Evolutionary conservation across 441 rosid species (phyloP).

Genomic region (Populus hybrid): DNA sequence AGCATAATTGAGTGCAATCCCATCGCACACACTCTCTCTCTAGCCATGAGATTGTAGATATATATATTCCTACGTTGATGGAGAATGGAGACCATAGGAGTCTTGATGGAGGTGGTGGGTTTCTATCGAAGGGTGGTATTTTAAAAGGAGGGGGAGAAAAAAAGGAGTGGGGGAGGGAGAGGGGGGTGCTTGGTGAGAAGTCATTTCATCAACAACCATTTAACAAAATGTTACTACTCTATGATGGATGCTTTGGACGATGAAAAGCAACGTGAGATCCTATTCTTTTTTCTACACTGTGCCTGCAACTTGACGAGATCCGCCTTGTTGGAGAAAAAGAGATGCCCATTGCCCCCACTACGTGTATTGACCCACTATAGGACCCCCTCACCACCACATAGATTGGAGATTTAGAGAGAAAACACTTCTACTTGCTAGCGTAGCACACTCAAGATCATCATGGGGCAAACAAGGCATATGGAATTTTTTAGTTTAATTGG

Average conservation of each 20-base stretch:
- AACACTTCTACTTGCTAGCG: not conserved
- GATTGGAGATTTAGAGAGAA: not conserved
- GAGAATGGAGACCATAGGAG: not conserved
- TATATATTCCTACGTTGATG: slow-evolving; percentile 6
- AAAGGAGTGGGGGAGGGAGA: not conserved
- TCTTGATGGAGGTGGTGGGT: not conserved
- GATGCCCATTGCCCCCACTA: slow-evolving; percentile 39
- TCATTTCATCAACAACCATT: slow-evolving; percentile 42
- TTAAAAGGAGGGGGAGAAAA: not conserved
- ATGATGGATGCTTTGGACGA: slow-evolving; percentile 24
- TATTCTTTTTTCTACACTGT: slow-evolving; percentile 7
- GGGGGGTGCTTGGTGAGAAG: slow-evolving; percentile 34
- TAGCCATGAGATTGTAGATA: not conserved
- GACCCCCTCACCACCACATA: slow-evolving; percentile 8
- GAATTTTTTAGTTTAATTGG: rapidly evolving
- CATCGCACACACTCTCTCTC: slow-evolving; percentile 19
- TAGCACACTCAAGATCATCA: slow-evolving; percentile 28
- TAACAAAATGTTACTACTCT: slow-evolving; percentile 21
- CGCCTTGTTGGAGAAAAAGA: slow-evolving; percentile 19
- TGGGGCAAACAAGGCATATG: slow-evolving; percentile 18
- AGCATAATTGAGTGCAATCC: slow-evolving; percentile 47
- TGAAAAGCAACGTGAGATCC: slow-evolving; percentile 22
- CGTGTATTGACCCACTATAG: slow-evolving; percentile 13
- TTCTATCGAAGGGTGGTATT: not conserved
- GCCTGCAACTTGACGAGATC: slow-evolving; percentile 19